Evolutionary conservation across 2,329 filamentous ascomycete genomes (phyloP), one percentile per base, ranked within the genome.

Genomic region (Xylaria sp.): DNA sequence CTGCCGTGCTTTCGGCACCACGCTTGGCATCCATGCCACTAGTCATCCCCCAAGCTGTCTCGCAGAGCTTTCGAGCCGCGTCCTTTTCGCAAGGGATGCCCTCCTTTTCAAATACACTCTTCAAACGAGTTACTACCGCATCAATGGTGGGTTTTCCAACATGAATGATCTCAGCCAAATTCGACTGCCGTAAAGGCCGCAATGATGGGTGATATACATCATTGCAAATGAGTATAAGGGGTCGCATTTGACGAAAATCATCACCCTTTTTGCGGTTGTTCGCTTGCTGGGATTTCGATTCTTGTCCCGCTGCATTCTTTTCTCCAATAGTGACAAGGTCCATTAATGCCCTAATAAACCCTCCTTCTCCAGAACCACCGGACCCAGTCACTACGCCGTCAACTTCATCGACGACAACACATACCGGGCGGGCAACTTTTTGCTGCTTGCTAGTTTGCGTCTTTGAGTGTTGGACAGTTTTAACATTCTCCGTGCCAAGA

Each of bases 341-440:
- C 70, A 99, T 95, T 68, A 99, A 82, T 1, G 96, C 96, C 78
- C 94, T 97, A 80, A 99, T 90, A 73, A 99, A 99, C 0, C 96
- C 96, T 60, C 95, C 95, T 78, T 99, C 96, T 44, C 94, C 92
- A 32, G 91, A 90, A 27, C 84, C 86, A 5, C 92, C 91, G 59
- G 91, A 90, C 12, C 95, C 94, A 25, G 92, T 86, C 2, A 97
- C 93, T 0, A 97, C 96, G 48, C 96, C 96, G 77, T 99, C 96
- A 0, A 98, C 96, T 81, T 99, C 96, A 76, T 99, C 96, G 0
- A 99, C 93, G 1, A 99, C 87, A 3, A 99, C 92, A 74, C 96
- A 99, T 0, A 98, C 90, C 0, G 96, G 97, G 68, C 91, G 93
- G 13, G 93, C 94, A 40, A 91, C 85, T 77, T 93, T 97, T 63